Evolutionary conservation across 2,329 filamentous ascomycete genomes (phyloP).

Genomic region (Sporothrix schenckii): DNA sequence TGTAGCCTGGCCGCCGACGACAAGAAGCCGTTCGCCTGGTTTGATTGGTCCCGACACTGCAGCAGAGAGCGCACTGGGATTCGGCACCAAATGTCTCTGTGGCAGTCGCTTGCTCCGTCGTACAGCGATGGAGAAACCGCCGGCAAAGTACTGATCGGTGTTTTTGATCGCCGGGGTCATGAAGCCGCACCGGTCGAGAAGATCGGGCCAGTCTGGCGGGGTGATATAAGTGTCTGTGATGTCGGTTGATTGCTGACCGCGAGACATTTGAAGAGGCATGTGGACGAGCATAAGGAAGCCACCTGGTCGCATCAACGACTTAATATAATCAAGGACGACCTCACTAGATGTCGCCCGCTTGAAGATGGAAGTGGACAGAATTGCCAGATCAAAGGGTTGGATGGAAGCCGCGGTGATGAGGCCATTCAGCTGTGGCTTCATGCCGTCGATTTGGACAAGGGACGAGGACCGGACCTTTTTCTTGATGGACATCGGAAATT

Average conservation of each 20-base stretch:
- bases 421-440: not conserved
- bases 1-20: not conserved
- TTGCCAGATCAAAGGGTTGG: constrained; percentile 39
- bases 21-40: not conserved
- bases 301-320: constrained; percentile 40
- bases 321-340: constrained; percentile 34
- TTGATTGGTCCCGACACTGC: not conserved
- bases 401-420: constrained; percentile 4
- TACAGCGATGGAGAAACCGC: constrained; percentile 46
- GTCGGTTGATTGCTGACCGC: not conserved
- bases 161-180: constrained; percentile 38
- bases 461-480: not conserved
- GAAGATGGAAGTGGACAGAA: constrained; percentile 38
- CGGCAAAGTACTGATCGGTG: constrained; percentile 42
- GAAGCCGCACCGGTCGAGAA: constrained; percentile 45
- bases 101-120: constrained; percentile 43
- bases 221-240: constrained; percentile 33
- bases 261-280: constrained; percentile 29
- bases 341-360: constrained; percentile 17
- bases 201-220: constrained; percentile 43
- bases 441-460: not conserved
- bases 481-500: not conserved
- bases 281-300: constrained; percentile 43
- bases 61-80: constrained; percentile 22
- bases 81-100: constrained; percentile 33